Conservation (phyloP, 768 basidiomycete species). For the Grammothele lineata region DNA sequence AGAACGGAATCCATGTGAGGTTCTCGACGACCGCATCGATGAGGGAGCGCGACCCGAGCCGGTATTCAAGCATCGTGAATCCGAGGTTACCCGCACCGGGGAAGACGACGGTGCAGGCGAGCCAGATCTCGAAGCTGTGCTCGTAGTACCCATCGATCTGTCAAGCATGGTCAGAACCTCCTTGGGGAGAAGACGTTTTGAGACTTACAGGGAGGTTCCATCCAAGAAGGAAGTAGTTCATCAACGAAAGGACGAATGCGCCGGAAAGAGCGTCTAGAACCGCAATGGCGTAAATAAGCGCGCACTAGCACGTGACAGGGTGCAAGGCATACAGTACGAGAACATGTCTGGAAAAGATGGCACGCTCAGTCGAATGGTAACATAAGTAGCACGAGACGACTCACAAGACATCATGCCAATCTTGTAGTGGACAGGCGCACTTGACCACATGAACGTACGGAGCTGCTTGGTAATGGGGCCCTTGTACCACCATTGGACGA, state of each 20-base stretch:
- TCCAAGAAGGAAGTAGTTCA: constrained; percentile 68
- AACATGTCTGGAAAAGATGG: constrained; percentile 37
- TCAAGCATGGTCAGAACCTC: neutral
- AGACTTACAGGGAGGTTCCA: constrained; percentile 30
- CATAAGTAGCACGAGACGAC: constrained; percentile 15
- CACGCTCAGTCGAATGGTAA: neutral
- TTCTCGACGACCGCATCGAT: constrained; percentile 52
- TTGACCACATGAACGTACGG: constrained; percentile 71
- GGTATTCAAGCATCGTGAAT: constrained; percentile 70
- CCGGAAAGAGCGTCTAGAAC: constrained; percentile 54
- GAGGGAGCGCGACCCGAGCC: constrained; percentile 52
- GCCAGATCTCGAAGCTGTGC: constrained; percentile 69
- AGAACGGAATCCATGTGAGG: constrained; percentile 65
- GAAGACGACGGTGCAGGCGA: constrained; percentile 67
- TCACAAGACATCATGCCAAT: constrained; percentile 73
- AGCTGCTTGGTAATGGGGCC: constrained; percentile 86
- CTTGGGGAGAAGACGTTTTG: no score
- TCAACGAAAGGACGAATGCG: constrained; percentile 52
- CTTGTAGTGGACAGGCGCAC: constrained; percentile 79
- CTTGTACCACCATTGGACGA: constrained; percentile 68
- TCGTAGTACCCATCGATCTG: constrained; percentile 66
- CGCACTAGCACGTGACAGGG: no score
- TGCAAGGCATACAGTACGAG: constrained; percentile 38
- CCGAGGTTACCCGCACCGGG: constrained; percentile 65
- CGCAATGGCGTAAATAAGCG: no score